Conservation (phyloP, 441 rosid species). For the Arabidopsis lyrata region DNA sequence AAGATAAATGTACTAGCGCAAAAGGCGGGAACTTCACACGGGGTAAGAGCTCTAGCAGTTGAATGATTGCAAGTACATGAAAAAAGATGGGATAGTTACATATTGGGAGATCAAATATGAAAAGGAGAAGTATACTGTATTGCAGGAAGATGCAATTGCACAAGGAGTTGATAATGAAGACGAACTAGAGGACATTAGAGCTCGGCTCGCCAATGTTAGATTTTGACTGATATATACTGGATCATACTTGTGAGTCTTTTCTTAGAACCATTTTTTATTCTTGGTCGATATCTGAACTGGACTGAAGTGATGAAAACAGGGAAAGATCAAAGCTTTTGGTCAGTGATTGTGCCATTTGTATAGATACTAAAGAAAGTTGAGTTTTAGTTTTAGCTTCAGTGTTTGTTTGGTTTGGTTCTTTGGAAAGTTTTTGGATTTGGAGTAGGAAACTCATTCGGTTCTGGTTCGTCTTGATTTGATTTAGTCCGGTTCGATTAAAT, state of each 20-base stretch:
- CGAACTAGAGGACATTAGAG: slow-evolving; percentile 78
- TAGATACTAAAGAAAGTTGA: slow-evolving; percentile 1
- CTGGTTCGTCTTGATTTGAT: background rate
- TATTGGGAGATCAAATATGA: background rate
- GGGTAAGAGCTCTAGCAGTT: background rate
- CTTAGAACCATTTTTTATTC: background rate
- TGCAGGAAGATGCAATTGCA: background rate
- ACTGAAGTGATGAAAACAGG: background rate
- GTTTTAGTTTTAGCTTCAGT: background rate
- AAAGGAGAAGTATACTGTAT: background rate
- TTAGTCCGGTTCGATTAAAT: background rate
- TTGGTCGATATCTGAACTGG: background rate
- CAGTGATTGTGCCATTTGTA: background rate
- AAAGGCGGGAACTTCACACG: slow-evolving; percentile 36
- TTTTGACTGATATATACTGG: slow-evolving; percentile 44
- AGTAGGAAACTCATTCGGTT: background rate
- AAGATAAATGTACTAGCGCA: slow-evolving; percentile 60
- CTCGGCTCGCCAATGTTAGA: slow-evolving; percentile 70
- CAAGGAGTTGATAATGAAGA: slow-evolving; percentile 54
- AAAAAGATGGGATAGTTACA: background rate
- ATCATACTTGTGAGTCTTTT: background rate
- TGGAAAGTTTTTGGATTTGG: background rate
- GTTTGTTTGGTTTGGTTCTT: background rate
- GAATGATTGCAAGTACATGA: background rate
- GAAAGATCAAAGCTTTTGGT: background rate